Percentiles rank a stretch among this genome's conserved stretches.
Evolutionary conservation across 768 basidiomycete genomes (phyloP).

Genomic region (Phylloporus rhodoxanthus): DNA sequence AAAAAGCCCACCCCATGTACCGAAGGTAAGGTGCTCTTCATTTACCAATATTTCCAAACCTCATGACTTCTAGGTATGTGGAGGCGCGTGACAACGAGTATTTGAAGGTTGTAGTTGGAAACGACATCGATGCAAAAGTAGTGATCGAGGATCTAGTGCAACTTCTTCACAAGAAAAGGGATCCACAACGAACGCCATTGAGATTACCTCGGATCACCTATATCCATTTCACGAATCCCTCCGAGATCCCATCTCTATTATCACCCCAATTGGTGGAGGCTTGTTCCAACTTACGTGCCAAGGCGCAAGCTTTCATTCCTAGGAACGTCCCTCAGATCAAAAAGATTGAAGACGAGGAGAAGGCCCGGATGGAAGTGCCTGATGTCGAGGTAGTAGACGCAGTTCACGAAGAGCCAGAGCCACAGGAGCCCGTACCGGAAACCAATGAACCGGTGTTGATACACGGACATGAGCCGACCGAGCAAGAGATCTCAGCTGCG

Average conservation of each 20-base stretch:
- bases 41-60: no score
- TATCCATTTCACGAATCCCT: slow-evolving; percentile 26
- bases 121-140: slow-evolving; percentile 6
- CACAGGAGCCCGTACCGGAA: slow-evolving; percentile 5
- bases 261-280: slow-evolving; percentile 11
- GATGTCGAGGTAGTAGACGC: slow-evolving; percentile 1
- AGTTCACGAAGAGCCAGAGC: slow-evolving; percentile 13
- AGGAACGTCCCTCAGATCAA: neutral
- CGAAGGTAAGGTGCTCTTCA: neutral
- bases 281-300: slow-evolving; percentile 11
- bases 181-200: neutral
- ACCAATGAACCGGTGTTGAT: slow-evolving; percentile 12
- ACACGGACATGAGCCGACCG: slow-evolving; percentile 17
- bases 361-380: neutral
- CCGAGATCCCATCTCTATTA: slow-evolving; percentile 30
- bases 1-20: slow-evolving; percentile 6
- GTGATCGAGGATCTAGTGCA: slow-evolving; percentile 21
- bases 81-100: neutral
- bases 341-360: neutral
- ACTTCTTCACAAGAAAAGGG: slow-evolving; percentile 17
- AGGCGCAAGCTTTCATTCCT: slow-evolving; percentile 18
- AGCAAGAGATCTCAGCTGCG: slow-evolving; percentile 25
- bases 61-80: neutral
- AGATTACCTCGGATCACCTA: slow-evolving; percentile 22
- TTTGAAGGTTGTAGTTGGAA: slow-evolving; percentile 10